These are phyloP conservation scores for Taxillus chinensis DNA, from an alignment of 164 flowering plant genomes.

Conservation along the genomic window DNA sequence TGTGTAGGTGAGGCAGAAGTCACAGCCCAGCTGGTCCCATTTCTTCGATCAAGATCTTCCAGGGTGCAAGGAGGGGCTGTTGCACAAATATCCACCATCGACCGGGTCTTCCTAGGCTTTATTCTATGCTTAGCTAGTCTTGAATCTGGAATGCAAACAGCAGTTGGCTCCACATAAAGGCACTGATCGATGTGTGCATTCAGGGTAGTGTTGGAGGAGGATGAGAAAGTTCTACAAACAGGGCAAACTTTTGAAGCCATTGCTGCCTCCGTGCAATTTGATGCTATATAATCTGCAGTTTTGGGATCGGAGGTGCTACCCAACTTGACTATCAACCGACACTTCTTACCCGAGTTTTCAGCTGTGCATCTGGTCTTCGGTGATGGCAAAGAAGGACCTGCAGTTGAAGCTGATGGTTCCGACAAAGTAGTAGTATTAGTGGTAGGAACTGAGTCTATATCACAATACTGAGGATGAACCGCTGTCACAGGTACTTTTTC, in stretches of 20 bases:
- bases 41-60: constrained; percentile 84
- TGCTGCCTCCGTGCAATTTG: constrained; percentile 22
- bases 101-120: constrained; percentile 57
- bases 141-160: constrained; percentile 27
- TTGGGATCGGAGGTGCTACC: constrained; percentile 24
- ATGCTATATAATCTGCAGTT: constrained; percentile 34
- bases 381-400: constrained; percentile 10
- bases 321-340: constrained; percentile 41
- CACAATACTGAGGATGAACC: constrained; percentile 17
- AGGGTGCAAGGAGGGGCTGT: constrained; percentile 62
- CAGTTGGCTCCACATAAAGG: constrained; percentile 53
- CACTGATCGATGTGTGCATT: constrained; percentile 99
- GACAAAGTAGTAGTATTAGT: constrained; percentile 13
- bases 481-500: constrained; percentile 23
- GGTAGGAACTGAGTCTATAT: constrained; percentile 15
- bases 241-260: constrained; percentile 90
- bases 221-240: constrained; percentile 80
- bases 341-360: constrained; percentile 35
- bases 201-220: constrained; percentile 85
- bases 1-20: constrained; percentile 13
- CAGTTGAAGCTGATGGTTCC: constrained; percentile 14
- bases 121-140: constrained; percentile 38
- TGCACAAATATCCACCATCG: constrained; percentile 63
- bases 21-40: constrained; percentile 67
- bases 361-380: constrained; percentile 18